These are phyloP conservation scores for Globisporangium radiosum DNA, from an alignment of 352 stramenopile genomes.

Conservation along the genomic window DNA sequence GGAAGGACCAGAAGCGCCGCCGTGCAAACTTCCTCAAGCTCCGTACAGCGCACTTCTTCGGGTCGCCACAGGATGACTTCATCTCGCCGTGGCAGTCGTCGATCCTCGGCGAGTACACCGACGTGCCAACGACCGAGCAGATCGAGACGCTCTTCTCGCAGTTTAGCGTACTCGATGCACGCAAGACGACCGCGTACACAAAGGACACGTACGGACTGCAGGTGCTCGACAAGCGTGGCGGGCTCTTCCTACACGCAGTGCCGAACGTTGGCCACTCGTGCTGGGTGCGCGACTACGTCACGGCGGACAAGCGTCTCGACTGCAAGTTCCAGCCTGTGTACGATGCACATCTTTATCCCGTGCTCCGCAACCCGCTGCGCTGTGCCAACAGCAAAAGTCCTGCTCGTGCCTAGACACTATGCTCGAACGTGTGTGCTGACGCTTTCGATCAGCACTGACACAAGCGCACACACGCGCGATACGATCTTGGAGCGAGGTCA, in stretches of 20 bases:
- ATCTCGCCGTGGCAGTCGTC: constrained; percentile 22
- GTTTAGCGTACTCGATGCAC: constrained; percentile 24
- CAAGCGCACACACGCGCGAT: no score
- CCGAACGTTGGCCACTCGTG: constrained; percentile 24
- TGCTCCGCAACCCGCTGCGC: constrained; percentile 9
- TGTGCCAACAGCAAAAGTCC: not conserved
- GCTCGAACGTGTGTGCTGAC: no score
- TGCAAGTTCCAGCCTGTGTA: constrained; percentile 35
- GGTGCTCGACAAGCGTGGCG: constrained; percentile 25
- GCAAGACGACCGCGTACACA: constrained; percentile 25
- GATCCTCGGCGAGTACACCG: constrained; percentile 19
- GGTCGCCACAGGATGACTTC: constrained; percentile 21
- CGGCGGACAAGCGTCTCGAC: constrained; percentile 9
- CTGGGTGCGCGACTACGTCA: constrained; percentile 20
- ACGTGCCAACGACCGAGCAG: constrained; percentile 11
- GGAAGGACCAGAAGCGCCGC: constrained; percentile 4
- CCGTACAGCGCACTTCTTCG: constrained; percentile 19
- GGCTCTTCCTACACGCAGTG: constrained; percentile 20
- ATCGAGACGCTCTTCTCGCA: constrained; percentile 24
- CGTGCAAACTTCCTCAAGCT: constrained; percentile 22
- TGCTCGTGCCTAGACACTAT: no score
- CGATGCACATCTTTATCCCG: constrained; percentile 29
- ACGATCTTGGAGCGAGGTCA: no score
- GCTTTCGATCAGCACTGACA: no score
- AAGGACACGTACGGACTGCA: constrained; percentile 29